Conservation (phyloP, 2,329 filamentous ascomycete genomes). For the Mycosphaerella arachidis region DNA sequence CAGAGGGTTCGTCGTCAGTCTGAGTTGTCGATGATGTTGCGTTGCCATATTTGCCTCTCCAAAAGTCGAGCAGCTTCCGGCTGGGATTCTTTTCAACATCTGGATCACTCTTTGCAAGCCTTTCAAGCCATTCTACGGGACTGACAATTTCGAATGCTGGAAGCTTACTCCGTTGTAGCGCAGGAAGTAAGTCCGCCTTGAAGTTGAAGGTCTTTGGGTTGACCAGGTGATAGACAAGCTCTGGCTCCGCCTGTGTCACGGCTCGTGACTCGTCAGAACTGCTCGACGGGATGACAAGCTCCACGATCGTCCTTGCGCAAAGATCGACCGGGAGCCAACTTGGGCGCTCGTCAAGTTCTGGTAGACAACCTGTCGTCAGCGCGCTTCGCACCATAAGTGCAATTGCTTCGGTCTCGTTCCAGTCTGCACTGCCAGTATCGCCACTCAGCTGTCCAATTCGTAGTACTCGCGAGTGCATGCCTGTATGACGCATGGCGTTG, state of each 20-base stretch:
- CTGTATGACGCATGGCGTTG: constrained; percentile 29
- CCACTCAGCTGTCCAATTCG: constrained; percentile 30
- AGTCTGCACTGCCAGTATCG: constrained; percentile 27
- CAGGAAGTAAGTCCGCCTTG: constrained; percentile 20
- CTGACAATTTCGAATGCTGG: constrained; percentile 21
- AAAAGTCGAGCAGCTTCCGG: constrained; percentile 31
- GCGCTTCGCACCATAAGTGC: constrained; percentile 42
- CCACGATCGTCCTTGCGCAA: constrained; percentile 28
- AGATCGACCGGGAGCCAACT: constrained; percentile 47
- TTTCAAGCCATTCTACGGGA: constrained; percentile 13
- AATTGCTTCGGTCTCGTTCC: constrained; percentile 43
- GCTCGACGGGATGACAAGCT: constrained; percentile 7
- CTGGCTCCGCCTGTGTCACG: background rate
- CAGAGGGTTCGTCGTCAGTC: constrained; percentile 1
- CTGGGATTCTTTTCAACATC: constrained; percentile 25
- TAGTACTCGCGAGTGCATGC: constrained; percentile 23
- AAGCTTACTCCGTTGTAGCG: constrained; percentile 18
- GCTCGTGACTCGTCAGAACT: background rate
- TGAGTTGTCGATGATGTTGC: background rate
- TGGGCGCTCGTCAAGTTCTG: constrained; percentile 36
- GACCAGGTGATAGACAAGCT: constrained; percentile 34
- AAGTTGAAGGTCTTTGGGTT: constrained; percentile 27
- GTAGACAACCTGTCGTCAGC: constrained; percentile 35
- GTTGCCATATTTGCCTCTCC: constrained; percentile 13
- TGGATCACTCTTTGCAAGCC: constrained; percentile 16